Conservation (phyloP, 1,284 basidiomycete species). For the Trichosporon asahii region DNA sequence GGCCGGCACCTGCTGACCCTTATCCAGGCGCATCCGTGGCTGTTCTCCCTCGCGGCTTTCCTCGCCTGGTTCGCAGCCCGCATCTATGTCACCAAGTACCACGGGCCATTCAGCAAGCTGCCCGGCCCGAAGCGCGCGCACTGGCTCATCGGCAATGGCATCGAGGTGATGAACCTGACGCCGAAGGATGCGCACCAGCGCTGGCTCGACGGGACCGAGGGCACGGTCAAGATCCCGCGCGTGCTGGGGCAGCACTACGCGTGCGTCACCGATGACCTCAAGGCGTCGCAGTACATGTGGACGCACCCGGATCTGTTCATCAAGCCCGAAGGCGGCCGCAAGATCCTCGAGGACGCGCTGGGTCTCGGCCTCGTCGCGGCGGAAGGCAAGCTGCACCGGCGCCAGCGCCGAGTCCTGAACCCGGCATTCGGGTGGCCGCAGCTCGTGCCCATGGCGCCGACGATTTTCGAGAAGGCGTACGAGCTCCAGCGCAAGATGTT, state of each 20-base stretch:
- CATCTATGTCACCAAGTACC: neutral
- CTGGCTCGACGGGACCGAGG: neutral
- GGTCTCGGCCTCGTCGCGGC: constrained; percentile 46
- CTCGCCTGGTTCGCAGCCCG: neutral
- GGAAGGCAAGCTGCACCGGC: constrained; percentile 57
- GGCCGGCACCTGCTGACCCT: neutral
- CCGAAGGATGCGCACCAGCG: neutral
- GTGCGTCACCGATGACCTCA: constrained; percentile 59
- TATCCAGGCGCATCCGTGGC: neutral
- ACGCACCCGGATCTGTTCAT: constrained; percentile 62
- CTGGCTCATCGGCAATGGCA: neutral
- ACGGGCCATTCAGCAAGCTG: neutral
- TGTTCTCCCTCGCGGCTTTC: neutral
- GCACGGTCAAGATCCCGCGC: neutral
- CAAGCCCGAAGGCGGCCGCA: constrained; percentile 62
- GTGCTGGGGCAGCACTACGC: neutral
- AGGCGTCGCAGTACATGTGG: constrained; percentile 62
- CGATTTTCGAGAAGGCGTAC: constrained; percentile 63
- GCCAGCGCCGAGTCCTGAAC: constrained; percentile 55
- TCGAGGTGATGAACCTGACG: constrained; percentile 2
- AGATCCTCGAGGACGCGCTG: constrained; percentile 54
- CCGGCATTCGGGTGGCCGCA: constrained; percentile 51
- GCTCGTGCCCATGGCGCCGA: constrained; percentile 49
- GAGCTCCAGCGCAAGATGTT: constrained; percentile 57
- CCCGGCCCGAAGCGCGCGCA: neutral